phyloP scores from a whole-genome alignment of 345 rosid species.

The Draba incana region DNA sequence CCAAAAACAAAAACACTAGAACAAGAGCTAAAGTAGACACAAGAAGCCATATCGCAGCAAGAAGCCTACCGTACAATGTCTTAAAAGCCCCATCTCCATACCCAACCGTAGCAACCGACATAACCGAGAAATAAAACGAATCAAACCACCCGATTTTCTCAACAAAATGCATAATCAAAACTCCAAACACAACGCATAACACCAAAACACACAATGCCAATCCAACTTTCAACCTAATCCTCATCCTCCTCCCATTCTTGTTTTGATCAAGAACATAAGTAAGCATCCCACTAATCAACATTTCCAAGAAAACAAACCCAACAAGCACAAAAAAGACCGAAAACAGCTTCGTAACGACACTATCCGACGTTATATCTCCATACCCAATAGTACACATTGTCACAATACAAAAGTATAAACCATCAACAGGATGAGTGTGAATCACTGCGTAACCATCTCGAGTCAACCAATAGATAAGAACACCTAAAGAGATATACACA shows the following conservation, averaged over 20 bases:
- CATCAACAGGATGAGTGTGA: constrained; percentile 88
- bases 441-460: constrained; percentile 52
- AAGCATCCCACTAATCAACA: constrained; percentile 80
- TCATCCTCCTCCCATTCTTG: constrained; percentile 43
- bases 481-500: constrained; percentile 68
- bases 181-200: constrained; percentile 83
- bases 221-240: constrained; percentile 93
- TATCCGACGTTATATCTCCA: constrained; percentile 84
- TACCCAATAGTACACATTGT: constrained; percentile 97
- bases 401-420: constrained; percentile 83
- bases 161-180: constrained; percentile 72
- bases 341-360: constrained; percentile 65
- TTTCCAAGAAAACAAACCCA: constrained; percentile 83
- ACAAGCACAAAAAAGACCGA: constrained; percentile 83
- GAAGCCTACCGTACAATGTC: constrained; percentile 68
- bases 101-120: constrained; percentile 96
- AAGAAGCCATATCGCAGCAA: constrained; percentile 89
- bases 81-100: constrained; percentile 80
- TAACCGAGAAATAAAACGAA: constrained; percentile 85
- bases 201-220: constrained; percentile 87
- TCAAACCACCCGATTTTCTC: constrained; percentile 84
- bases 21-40: constrained; percentile 92
- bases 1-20: constrained; percentile 75
- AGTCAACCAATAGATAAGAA: constrained; percentile 66
- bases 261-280: constrained; percentile 66